Base-by-base conservation (phyloP, 1,139 yeast species). In the Debaryomyces nepalensis region DNA sequence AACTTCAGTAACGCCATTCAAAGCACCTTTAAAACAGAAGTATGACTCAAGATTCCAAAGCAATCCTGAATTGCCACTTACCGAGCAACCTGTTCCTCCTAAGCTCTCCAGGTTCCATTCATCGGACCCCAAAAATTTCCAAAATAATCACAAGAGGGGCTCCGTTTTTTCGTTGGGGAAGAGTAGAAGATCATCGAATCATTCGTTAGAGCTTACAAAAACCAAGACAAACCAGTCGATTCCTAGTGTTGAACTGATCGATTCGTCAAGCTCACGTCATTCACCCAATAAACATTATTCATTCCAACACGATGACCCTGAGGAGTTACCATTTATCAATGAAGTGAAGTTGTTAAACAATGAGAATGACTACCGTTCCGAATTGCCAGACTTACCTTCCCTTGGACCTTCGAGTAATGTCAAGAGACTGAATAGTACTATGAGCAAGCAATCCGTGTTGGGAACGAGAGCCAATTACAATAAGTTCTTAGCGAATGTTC, bases 381-480 rank as follows among this genome's bases (percentile, higher is more conserved):
- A 15, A n/a, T 23, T 31, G 16, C 29, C 44, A 21, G 32, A 19
- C 12, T 40, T 39, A 30, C 37, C 22, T 10, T 27, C 35, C 11
- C n/a, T 33, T n/a, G 26, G 27, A 21, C 26, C 34, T 18, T 18
- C 31, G 30, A 30, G 38, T 5, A 50, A 46, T 10, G 30, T 58
- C 41, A 53, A 52, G 10, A 54, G 77, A 44, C 66, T 57, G 60
- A 58, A 58, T 40, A 68, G 70, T 22, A 57, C 62, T 8, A 49
- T 52, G 51, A 67, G 73, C 39, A 67, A 66, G 46, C 59, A 61
- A 41, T 64, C 72, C 2, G 67, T 72, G 3, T 59, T 73, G 46
- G 75, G 75, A 1, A 73, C 78, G 1, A 54, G 74, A 22, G 67
- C 65, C 15, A 69, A 70, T 44, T 72, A 73, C 52, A 59, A 59